Base-by-base conservation (phyloP, 1,284 basidiomycete genomes). In the Ceratobasidium sp. region DNA sequence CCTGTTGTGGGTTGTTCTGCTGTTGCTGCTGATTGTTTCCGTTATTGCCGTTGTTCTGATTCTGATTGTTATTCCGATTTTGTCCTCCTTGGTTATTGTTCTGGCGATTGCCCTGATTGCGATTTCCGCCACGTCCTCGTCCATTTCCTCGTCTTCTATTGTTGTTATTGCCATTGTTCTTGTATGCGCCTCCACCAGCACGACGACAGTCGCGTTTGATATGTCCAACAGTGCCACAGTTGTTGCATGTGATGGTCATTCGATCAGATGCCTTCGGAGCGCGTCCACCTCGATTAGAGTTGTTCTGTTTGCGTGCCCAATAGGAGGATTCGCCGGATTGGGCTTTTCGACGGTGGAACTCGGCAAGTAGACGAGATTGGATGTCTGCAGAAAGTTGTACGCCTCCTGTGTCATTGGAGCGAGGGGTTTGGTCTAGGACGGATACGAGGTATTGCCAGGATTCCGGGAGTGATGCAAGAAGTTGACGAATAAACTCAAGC, bases 381-480 rank as follows among this genome's bases (percentile, higher is more conserved):
- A 67, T 31, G 31, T 56, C 50, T 3, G n/a, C n/a, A n/a, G 31
- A 54, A 41, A 67, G 22, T 54, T 56, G 22, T 5, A 36, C 11
- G 14, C 65, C 65, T 15, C 54, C 65, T 6, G 31, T 29, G 27
- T 67, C 50, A 33, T 17, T 22, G n/a, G 50, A 2, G 31, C 41
- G 31, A n/a, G 65, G 65, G 9, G 31, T 17, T 50, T 67, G 65
- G 9, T 48, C 29, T 11, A 67, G 31, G 27, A 54, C 33, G 6
- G 51, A 67, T 36, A 67, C 65, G 1, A 67, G 65, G n/a, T 41
- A 33, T 36, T 53, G 36, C 65, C 65, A 67, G 22, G 65, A 67
- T 67, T 54, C n/a, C 7, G 62, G 62, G 7, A 64, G 62, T 9
- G 41, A 64, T 14, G 29, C 44, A 15, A 64, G 45, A 27, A 47